These are phyloP conservation scores for Ulmus americana DNA, from an alignment of 331 rosid species.

Conservation along the genomic window DNA sequence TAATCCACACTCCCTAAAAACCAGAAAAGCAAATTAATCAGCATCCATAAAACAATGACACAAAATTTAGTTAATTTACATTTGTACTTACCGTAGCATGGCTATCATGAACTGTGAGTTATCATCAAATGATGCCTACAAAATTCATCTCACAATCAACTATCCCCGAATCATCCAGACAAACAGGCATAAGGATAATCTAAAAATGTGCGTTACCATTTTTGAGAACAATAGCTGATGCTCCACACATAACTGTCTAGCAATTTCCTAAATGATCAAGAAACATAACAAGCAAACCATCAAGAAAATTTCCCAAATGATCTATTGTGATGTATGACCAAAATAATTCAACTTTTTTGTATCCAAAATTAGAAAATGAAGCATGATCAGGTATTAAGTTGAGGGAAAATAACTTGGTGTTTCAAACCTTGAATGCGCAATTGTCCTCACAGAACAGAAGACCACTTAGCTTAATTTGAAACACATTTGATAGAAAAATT, in stretches of 20 bases:
- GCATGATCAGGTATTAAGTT: background rate
- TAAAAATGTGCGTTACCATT: conserved; percentile 43
- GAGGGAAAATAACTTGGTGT: conserved; percentile 3
- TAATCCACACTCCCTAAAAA: conserved; percentile 77
- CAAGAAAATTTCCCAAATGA: background rate
- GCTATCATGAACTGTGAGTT: conserved; percentile 87
- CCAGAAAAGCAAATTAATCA: conserved; percentile 26
- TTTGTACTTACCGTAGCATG: conserved; percentile 63
- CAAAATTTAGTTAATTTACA: conserved; percentile 11
- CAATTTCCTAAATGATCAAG: conserved; percentile 67
- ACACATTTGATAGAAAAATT: conserved; percentile 3
- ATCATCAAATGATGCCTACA: conserved; percentile 86
- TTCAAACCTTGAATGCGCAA: conserved; percentile 69
- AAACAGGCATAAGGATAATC: conserved; percentile 8
- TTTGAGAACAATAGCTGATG: conserved; percentile 73
- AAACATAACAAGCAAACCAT: conserved; percentile 20
- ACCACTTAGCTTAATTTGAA: conserved; percentile 78
- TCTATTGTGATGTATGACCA: background rate
- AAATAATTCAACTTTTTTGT: background rate
- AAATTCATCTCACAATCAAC: conserved; percentile 26
- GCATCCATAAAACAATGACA: conserved; percentile 10
- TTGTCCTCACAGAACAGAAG: conserved; percentile 72
- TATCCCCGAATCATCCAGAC: conserved; percentile 8
- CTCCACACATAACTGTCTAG: conserved; percentile 82
- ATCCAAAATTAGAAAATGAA: background rate